A percentile compares a stretch with the other conserved stretches of the same genome.
These are phyloP conservation scores for Linaria vulgaris DNA, from an alignment of 257 asterid species.

Conservation along the genomic window DNA sequence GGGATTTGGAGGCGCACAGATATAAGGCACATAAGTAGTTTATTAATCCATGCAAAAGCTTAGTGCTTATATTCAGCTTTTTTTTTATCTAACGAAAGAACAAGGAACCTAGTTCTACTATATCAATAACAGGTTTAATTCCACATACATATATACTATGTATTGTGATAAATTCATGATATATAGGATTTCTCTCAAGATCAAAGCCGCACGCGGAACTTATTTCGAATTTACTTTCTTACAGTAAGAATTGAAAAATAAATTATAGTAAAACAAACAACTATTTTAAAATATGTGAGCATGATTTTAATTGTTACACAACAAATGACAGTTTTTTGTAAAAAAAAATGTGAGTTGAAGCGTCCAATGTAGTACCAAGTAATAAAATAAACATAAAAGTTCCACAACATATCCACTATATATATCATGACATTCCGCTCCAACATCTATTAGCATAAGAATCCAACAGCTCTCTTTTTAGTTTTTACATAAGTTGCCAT, in stretches of 20 bases:
- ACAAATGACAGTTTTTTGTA: not conserved
- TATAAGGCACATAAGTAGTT: no score
- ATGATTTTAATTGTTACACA: not conserved
- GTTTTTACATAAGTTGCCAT: not conserved
- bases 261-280: no score
- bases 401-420: constrained; percentile 30
- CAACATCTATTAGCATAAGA: constrained; percentile 22
- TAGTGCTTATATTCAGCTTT: constrained; percentile 31
- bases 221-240: no score
- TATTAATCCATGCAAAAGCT: not conserved
- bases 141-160: constrained; percentile 14
- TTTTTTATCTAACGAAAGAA: constrained; percentile 21
- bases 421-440: constrained; percentile 22
- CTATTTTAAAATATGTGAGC: no score
- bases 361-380: no score
- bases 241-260: no score
- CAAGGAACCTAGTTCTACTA: constrained; percentile 45
- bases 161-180: not conserved
- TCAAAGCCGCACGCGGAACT: not conserved
- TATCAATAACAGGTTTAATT: constrained; percentile 24
- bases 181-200: no score
- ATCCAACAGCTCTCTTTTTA: not conserved
- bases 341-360: no score
- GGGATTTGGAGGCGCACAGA: constrained; percentile 1
- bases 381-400: not conserved